Base-by-base conservation (phyloP, 2,329 filamentous ascomycete species). In the Bipolaris victoriae region DNA sequence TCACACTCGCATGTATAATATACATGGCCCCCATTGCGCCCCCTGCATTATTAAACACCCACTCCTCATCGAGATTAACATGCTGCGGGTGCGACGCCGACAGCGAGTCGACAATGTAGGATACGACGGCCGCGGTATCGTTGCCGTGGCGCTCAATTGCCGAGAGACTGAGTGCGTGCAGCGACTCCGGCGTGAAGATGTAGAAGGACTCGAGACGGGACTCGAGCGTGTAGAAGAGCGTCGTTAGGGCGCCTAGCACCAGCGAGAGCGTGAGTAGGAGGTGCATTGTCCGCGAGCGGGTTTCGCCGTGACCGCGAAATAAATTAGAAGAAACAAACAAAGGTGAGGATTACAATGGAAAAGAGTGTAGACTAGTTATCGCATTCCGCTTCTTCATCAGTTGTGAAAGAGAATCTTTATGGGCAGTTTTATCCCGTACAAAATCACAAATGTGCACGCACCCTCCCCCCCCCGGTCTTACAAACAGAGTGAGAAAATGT, bases 1-100 rank as follows among this genome's bases (percentile, higher is more conserved):
- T 96, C 60, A 97, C 82, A 72, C 89, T 93, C 58, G 91, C 90
- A 74, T 96, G 92, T 69, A 96, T 88, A 64, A 96, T 88, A 76
- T 91, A 92, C 92, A 96, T 95, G 71, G 85, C 90, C 54, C 92
- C 92, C 92, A 96, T 96, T 50, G 91, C 91, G 62, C 92, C 92
- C 50, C 92, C 92, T 49, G 91, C 91, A 72, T 96, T 96, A 83
- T 96, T 96, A 71, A 96, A 94, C 44, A 96, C 83, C 91, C 91
- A 96, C 77, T 94, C 89, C 79, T 94, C 86, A 57, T 89, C 80
- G 53, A 85, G 74, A 79, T 90, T 92, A 72, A 94, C 72, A 76
- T 91, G 63, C 2, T 22, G 18, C 7, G 67, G 16, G 61, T 72
- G 64, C 53, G 68, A 64, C 22, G 55, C 48, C 3, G 81, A 80